Percentiles rank a stretch among this genome's conserved stretches.
phyloP scores from a whole-genome alignment of 2,329 filamentous ascomycete genomes.

The Hawksworthiomyces lignivorus region DNA sequence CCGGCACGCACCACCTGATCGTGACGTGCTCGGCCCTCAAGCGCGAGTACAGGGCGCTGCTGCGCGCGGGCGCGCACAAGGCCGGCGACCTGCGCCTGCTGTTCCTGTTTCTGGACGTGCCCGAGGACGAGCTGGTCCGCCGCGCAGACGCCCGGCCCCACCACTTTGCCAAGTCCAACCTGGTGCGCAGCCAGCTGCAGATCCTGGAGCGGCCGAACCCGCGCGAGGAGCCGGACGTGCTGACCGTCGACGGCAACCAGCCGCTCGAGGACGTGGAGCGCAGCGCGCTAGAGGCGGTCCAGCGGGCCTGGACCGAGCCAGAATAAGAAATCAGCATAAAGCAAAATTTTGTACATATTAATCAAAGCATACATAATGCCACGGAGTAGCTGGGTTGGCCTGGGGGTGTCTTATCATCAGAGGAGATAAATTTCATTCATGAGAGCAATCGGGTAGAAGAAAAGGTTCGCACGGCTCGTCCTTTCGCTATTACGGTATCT shows the following conservation, averaged over 20 bases:
- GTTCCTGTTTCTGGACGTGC: constrained; percentile 64
- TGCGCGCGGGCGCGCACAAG: constrained; percentile 50
- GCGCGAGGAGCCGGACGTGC: constrained; percentile 20
- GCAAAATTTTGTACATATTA: too few relatives aligned
- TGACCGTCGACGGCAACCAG: constrained; percentile 6
- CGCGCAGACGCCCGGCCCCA: constrained; percentile 55
- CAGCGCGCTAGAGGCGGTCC: constrained; percentile 5
- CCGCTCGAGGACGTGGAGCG: constrained; percentile 6
- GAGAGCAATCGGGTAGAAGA: too few relatives aligned
- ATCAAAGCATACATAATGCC: too few relatives aligned
- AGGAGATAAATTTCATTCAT: too few relatives aligned
- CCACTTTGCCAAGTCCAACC: constrained; percentile 68
- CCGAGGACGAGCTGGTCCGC: constrained; percentile 52
- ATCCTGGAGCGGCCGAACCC: constrained; percentile 54
- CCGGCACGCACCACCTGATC: constrained; percentile 49
- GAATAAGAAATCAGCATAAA: too few relatives aligned
- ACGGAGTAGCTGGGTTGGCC: too few relatives aligned
- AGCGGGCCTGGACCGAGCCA: constrained; percentile 1
- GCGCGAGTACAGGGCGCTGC: constrained; percentile 65
- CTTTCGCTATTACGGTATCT: too few relatives aligned
- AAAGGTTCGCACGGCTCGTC: too few relatives aligned
- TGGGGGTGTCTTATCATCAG: too few relatives aligned
- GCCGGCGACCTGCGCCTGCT: constrained; percentile 52
- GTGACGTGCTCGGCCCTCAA: constrained; percentile 76
- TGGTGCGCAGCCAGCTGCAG: constrained; percentile 66